Percentiles rank a stretch among this genome's conserved stretches.
phyloP scores from a whole-genome alignment of 2,329 filamentous ascomycete species.

The Stagonosporopsis cucurbitacearum region DNA sequence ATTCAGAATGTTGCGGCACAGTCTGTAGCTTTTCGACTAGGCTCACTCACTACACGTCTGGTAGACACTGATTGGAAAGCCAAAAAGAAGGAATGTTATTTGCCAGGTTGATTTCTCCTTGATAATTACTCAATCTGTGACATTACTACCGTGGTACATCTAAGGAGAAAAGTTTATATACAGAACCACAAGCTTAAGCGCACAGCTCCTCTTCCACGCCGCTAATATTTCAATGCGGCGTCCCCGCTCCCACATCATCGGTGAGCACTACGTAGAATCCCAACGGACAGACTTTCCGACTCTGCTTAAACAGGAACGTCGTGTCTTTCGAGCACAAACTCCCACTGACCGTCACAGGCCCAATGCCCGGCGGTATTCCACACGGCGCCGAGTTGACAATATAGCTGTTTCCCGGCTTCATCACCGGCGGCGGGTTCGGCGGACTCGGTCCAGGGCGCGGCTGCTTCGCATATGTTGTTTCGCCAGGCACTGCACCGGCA shows the following conservation, averaged over 20 bases:
- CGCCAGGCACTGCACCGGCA: slow-evolving; percentile 24
- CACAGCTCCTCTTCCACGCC: background rate
- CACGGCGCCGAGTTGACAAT: slow-evolving; percentile 33
- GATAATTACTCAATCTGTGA: too few species aligned
- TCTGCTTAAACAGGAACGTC: slow-evolving; percentile 32
- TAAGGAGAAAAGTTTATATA: background rate
- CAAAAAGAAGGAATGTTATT: too few species aligned
- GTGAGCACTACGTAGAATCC: slow-evolving; percentile 38
- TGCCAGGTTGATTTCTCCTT: too few species aligned
- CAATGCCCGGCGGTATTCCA: slow-evolving; percentile 26
- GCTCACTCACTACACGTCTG: too few species aligned
- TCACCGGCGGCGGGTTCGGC: slow-evolving; percentile 25
- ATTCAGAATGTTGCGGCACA: too few species aligned
- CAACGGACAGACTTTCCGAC: slow-evolving; percentile 27
- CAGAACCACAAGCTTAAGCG: background rate
- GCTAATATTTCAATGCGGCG: background rate
- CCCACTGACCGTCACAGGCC: slow-evolving; percentile 28
- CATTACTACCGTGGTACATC: too few species aligned
- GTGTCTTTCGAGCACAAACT: slow-evolving; percentile 33
- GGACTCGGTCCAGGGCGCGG: slow-evolving; percentile 27
- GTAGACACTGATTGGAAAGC: too few species aligned
- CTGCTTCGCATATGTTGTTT: slow-evolving; percentile 35
- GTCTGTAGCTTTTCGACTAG: too few species aligned
- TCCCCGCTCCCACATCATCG: slow-evolving; percentile 5
- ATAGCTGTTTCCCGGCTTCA: slow-evolving; percentile 35